Conservation (phyloP, 257 asterid species). For the Craterostigma plantagineum region DNA sequence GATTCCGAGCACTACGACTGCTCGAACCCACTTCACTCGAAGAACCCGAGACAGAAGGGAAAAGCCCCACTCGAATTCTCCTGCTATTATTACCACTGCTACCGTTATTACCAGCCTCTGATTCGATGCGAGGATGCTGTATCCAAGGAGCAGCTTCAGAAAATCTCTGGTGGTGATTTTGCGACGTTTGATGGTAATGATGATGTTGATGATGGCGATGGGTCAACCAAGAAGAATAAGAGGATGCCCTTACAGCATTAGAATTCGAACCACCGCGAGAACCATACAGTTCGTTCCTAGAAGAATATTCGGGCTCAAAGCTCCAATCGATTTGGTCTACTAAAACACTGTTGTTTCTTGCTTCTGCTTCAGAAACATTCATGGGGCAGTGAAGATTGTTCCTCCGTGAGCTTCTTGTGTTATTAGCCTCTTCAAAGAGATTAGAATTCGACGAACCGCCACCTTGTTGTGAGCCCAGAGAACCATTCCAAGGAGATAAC, state of each 20-base stretch:
- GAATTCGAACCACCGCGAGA: conserved; percentile 24
- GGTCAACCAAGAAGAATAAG: conserved; percentile 29
- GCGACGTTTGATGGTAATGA: too few relatives aligned
- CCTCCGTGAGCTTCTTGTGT: conserved; percentile 26
- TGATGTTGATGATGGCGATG: conserved; percentile 30
- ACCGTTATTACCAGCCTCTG: conserved; percentile 22
- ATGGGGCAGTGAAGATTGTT: conserved; percentile 7
- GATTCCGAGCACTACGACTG: conserved; percentile 22
- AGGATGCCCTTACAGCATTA: conserved; percentile 8
- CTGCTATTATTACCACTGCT: conserved; percentile 1
- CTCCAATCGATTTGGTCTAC: conserved; percentile 48
- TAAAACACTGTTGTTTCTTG: conserved; percentile 24
- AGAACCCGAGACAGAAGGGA: conserved; percentile 25
- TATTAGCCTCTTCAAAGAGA: conserved; percentile 20
- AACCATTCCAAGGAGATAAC: conserved; percentile 31
- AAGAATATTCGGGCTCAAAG: conserved; percentile 31
- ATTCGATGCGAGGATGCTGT: conserved; percentile 25
- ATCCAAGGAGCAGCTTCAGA: conserved; percentile 36
- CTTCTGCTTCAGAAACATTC: conserved; percentile 29
- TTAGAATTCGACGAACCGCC: conserved; percentile 18
- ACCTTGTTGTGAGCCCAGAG: conserved; percentile 26
- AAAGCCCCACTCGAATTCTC: conserved; percentile 28
- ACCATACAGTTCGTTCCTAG: conserved; percentile 27
- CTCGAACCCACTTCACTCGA: conserved; percentile 30
- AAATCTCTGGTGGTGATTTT: conserved; percentile 17